Conservation (phyloP, 257 asterid species). For the Echites panduratus region DNA sequence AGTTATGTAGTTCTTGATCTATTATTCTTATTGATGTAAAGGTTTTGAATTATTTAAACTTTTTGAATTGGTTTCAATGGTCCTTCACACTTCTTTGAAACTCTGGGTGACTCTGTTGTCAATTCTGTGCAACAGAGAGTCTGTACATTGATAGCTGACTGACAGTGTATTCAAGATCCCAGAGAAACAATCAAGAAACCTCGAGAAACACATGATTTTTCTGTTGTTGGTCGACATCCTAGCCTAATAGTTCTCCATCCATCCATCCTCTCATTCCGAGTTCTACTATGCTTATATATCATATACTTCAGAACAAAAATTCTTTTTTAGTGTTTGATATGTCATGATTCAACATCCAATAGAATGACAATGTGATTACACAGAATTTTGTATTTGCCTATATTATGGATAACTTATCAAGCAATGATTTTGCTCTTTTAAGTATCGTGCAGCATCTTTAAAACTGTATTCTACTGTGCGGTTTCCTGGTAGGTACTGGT, state of each 20-base stretch:
- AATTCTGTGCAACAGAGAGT: no score
- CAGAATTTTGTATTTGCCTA: neutral
- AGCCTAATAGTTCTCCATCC: neutral
- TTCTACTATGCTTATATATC: neutral
- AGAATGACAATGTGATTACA: neutral
- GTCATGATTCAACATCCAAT: no score
- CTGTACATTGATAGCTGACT: neutral
- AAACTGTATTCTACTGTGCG: constrained; percentile 7
- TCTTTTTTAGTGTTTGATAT: neutral
- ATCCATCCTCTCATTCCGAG: neutral
- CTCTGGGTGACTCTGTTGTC: neutral
- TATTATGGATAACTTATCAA: neutral
- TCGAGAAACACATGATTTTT: neutral
- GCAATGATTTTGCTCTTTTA: neutral
- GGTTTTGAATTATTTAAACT: neutral
- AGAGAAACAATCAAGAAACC: neutral
- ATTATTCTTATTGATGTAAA: neutral
- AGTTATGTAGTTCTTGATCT: no score
- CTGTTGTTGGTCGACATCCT: neutral
- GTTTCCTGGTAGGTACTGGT: constrained; percentile 56
- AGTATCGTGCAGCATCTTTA: neutral
- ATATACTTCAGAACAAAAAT: neutral
- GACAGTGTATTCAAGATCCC: neutral
- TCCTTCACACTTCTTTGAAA: neutral
- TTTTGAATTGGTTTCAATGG: neutral